Conservation (phyloP, 2,329 filamentous ascomycete species). For the Tolypocladium tropicale region DNA sequence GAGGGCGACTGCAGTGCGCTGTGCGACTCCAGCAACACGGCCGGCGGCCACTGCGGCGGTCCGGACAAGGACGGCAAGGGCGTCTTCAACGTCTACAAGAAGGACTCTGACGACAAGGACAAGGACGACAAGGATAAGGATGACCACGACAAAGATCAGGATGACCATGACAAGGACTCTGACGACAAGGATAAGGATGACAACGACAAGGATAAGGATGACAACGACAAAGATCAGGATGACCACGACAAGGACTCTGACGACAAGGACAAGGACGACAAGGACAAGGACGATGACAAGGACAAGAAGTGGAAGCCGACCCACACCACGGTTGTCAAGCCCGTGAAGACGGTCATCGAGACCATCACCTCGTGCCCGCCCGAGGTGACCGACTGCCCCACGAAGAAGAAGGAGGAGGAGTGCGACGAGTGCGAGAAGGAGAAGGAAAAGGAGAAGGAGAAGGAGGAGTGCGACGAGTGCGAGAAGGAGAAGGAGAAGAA, state of each 20-base stretch:
- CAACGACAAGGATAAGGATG: not conserved
- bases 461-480: not conserved
- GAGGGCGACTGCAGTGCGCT: constrained; percentile 9
- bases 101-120: not conserved
- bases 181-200: not conserved
- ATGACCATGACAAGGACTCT: too few species aligned
- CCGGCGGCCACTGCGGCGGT: constrained; percentile 16
- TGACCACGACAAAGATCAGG: too few species aligned
- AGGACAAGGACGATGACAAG: not conserved
- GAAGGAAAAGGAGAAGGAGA: too few species aligned
- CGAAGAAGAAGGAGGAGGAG: not conserved
- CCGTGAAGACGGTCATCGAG: not conserved
- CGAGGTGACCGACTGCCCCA: constrained; percentile 45
- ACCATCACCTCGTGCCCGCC: constrained; percentile 33
- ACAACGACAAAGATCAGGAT: too few species aligned
- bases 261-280: not conserved
- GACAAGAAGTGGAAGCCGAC: not conserved
- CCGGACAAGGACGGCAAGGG: constrained; percentile 1
- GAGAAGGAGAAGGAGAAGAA: too few species aligned
- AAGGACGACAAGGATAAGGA: not conserved
- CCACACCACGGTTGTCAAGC: not conserved
- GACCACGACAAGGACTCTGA: constrained; percentile 2
- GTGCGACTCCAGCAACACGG: constrained; percentile 8
- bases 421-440: not conserved
- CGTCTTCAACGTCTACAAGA: constrained; percentile 8